Conservation (phyloP, 1,139 yeast genomes). For the Citeromyces hawaiiensis region DNA sequence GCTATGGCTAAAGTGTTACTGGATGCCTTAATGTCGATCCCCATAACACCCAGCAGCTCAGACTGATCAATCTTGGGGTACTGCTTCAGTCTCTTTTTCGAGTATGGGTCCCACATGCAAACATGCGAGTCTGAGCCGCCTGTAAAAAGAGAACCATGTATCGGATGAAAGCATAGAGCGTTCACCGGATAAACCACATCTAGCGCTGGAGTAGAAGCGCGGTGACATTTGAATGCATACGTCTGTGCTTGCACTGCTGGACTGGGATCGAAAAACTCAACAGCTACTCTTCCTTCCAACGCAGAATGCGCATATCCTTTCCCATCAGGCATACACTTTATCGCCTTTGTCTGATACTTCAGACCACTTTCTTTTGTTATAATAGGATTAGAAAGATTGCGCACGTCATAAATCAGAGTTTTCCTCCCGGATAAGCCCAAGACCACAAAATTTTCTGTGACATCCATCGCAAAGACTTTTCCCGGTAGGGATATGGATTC, state of each 20-base stretch:
- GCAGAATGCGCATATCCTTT: conserved; percentile 71
- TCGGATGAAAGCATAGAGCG: conserved; percentile 40
- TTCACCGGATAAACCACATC: conserved; percentile 74
- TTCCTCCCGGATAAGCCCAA: conserved; percentile 42
- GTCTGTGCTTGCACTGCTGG: conserved; percentile 32
- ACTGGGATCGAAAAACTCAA: conserved; percentile 53
- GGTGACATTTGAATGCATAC: conserved; percentile 81
- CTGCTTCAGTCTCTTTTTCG: conserved; percentile 48
- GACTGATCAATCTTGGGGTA: conserved; percentile 35
- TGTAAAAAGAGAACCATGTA: conserved; percentile 41
- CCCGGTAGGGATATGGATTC: conserved; percentile 19
- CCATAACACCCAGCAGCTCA: conserved; percentile 22
- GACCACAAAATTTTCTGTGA: conserved; percentile 30
- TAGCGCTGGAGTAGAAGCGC: conserved; percentile 27
- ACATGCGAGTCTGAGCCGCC: conserved; percentile 73
- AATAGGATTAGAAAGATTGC: conserved; percentile 29
- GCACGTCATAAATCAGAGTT: conserved; percentile 46
- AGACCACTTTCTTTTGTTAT: conserved; percentile 58
- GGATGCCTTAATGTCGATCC: conserved; percentile 25
- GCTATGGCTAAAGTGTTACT: conserved; percentile 38
- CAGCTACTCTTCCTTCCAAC: conserved; percentile 77
- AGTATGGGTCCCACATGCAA: conserved; percentile 64
- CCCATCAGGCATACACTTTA: conserved; percentile 44
- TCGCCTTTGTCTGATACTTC: conserved; percentile 53
- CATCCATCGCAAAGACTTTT: conserved; percentile 58